Percentiles rank a stretch among this genome's conserved stretches.
Evolutionary conservation across 352 stramenopile species (phyloP).

Genomic region (Globisporangium megalacanthum): DNA sequence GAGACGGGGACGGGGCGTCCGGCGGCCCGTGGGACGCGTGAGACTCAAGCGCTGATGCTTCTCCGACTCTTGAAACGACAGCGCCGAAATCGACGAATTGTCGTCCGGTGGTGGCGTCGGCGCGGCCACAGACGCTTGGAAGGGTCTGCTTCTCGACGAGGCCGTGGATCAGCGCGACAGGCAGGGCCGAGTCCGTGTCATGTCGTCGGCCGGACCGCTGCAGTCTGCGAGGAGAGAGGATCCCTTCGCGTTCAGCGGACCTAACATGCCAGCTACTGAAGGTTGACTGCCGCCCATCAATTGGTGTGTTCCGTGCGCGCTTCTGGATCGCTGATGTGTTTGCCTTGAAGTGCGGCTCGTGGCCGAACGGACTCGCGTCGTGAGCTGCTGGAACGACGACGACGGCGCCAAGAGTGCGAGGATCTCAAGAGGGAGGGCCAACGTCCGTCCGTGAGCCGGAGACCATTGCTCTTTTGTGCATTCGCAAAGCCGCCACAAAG

Average conservation of each 20-base stretch:
- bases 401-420: conserved; percentile 7
- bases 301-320: conserved; percentile 3
- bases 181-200: conserved; percentile 5
- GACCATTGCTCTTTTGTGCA: conserved; percentile 3
- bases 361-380: conserved; percentile 9
- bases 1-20: conserved; percentile 6
- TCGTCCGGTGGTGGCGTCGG: conserved; percentile 10
- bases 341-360: conserved; percentile 14
- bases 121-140: conserved; percentile 49
- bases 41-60: conserved; percentile 62
- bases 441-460: conserved; percentile 14
- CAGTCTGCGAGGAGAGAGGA: conserved; percentile 11
- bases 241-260: conserved; percentile 13
- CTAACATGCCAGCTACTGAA: conserved; percentile 4
- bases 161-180: conserved; percentile 5
- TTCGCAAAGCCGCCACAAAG: background rate
- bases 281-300: conserved; percentile 12
- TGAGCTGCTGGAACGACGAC: conserved; percentile 11
- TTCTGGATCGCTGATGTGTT: conserved; percentile 3
- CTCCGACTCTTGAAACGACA: conserved; percentile 67
- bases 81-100: conserved; percentile 56
- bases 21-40: conserved; percentile 8
- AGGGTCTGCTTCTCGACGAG: conserved; percentile 7
- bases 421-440: conserved; percentile 16
- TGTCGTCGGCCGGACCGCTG: conserved; percentile 10